These are phyloP conservation scores for Sherardia arvensis DNA, from an alignment of 257 asterid species.

Conservation along the genomic window DNA sequence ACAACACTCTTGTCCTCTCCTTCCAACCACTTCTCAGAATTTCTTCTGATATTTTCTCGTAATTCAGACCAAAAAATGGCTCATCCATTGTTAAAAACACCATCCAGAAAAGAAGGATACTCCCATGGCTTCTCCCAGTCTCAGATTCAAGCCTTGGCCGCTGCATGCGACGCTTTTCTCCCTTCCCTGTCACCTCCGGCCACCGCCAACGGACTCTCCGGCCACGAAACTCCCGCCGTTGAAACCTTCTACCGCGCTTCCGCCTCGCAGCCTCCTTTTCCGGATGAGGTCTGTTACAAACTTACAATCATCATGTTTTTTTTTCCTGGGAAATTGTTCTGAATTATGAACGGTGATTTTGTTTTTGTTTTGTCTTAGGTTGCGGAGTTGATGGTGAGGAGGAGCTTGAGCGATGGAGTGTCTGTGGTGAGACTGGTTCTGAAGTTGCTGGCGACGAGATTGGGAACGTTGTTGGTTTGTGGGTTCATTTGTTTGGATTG, in stretches of 20 bases:
- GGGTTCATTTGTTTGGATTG: conserved; percentile 49
- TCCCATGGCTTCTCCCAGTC: conserved; percentile 67
- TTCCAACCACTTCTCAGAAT: neutral
- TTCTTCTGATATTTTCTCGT: neutral
- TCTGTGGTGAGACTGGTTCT: conserved; percentile 38
- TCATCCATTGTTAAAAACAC: conserved; percentile 42
- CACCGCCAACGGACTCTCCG: neutral
- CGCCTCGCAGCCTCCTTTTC: conserved; percentile 32
- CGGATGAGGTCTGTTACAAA: conserved; percentile 40
- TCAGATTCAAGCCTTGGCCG: conserved; percentile 59
- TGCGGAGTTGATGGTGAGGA: conserved; percentile 57
- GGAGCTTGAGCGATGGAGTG: conserved; percentile 39
- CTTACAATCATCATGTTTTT: neutral
- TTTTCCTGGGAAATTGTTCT: conserved; percentile 1
- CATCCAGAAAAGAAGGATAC: conserved; percentile 29
- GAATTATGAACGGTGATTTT: neutral
- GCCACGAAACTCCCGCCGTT: conserved; percentile 8
- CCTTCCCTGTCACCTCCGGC: conserved; percentile 42
- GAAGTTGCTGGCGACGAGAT: conserved; percentile 44
- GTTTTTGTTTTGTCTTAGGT: conserved; percentile 25
- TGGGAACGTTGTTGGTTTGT: conserved; percentile 75
- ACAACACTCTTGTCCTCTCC: neutral
- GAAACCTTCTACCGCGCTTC: conserved; percentile 31
- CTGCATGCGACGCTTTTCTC: conserved; percentile 57
- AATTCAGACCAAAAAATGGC: neutral